Percentiles rank a stretch among this genome's conserved stretches.
Evolutionary conservation across 176 grass and related monocot species (phyloP).

Genomic region (Oryza meyeriana): DNA sequence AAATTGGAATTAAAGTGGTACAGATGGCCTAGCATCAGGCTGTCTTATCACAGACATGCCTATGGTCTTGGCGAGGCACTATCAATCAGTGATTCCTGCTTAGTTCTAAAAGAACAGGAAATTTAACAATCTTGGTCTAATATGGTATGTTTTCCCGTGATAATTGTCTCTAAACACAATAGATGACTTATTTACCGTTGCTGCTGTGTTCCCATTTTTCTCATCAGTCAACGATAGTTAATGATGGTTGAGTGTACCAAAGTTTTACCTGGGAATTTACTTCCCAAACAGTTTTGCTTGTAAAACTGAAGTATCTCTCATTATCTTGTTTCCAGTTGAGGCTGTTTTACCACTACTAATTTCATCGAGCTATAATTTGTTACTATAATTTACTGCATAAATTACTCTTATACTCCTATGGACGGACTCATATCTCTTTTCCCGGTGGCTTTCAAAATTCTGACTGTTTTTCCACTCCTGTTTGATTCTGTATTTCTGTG

Average conservation of each 20-base stretch:
- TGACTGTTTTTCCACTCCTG: background rate
- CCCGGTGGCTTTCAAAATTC: background rate
- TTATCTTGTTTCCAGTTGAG: background rate
- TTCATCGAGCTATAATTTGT: constrained; percentile 7
- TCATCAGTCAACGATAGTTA: background rate
- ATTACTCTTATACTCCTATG: background rate
- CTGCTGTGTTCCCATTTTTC: background rate
- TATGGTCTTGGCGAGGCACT: constrained; percentile 97
- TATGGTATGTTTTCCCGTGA: constrained; percentile 29
- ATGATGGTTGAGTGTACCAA: constrained; percentile 27
- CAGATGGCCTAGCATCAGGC: constrained; percentile 47
- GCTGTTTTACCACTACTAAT: background rate
- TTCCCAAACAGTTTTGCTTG: constrained; percentile 45
- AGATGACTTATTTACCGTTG: background rate
- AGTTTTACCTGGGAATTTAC: constrained; percentile 24
- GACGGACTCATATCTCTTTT: background rate
- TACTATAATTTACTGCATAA: background rate
- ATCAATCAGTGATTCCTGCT: constrained; percentile 70
- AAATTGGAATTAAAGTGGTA: constrained; percentile 35
- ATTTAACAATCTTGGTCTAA: background rate
- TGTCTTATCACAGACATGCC: constrained; percentile 90
- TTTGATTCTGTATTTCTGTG: background rate
- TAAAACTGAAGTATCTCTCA: constrained; percentile 14
- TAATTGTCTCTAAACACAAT: constrained; percentile 1
- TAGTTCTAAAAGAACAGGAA: constrained; percentile 8